Evolutionary conservation across 306 rosid species (phyloP).

Genomic region (Rosa multiflora): DNA sequence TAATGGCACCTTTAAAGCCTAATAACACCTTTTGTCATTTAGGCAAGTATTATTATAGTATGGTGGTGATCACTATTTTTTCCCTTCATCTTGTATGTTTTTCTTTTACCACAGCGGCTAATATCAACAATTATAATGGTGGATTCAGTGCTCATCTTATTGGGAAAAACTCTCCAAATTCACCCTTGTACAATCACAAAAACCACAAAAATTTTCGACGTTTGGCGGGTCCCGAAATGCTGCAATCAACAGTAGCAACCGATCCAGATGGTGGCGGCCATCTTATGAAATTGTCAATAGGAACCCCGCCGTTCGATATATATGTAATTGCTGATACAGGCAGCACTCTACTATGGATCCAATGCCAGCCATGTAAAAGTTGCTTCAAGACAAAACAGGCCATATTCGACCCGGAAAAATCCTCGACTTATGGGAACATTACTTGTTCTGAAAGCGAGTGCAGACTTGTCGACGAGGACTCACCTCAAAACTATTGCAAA

Average conservation of each 20-base stretch:
- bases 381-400: slow-evolving; percentile 47
- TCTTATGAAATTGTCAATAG: slow-evolving; percentile 54
- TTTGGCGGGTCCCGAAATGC: background rate
- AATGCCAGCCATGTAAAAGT: slow-evolving; percentile 42
- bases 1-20: background rate
- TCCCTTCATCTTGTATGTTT: slow-evolving; percentile 21
- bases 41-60: background rate
- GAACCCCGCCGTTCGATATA: slow-evolving; percentile 53
- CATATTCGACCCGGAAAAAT: slow-evolving; percentile 45
- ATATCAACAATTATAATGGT: background rate
- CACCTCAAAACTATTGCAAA: background rate
- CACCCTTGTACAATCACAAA: slow-evolving; percentile 29
- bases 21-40: background rate
- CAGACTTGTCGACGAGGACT: background rate
- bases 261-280: slow-evolving; percentile 31
- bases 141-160: slow-evolving; percentile 37
- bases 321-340: slow-evolving; percentile 57
- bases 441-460: slow-evolving; percentile 48
- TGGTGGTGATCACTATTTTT: background rate
- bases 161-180: slow-evolving; percentile 25
- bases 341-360: slow-evolving; percentile 55
- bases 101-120: slow-evolving; percentile 26
- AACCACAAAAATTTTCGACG: background rate
- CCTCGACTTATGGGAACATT: slow-evolving; percentile 36
- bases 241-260: background rate